Evolutionary conservation across 352 stramenopile genomes (phyloP), one percentile per base, ranked within the genome.

Genomic region (Globisporangium yorkense): DNA sequence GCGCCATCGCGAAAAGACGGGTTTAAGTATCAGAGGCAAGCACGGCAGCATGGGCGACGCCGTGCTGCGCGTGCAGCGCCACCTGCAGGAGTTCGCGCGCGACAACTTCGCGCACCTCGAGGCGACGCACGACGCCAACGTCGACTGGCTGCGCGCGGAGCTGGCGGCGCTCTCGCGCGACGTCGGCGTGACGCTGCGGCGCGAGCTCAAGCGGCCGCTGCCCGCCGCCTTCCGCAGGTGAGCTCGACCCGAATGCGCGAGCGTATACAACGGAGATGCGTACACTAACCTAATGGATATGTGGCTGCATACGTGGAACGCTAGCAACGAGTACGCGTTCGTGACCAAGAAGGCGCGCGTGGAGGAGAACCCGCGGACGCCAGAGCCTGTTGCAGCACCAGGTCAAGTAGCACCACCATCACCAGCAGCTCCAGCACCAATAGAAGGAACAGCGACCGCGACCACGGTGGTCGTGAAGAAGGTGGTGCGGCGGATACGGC

Each of bases 21-120:
- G 35, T 10, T 37, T 37, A 40, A 40, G 35, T 15, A 40, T 46
- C 41, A 16, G 43, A 27, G 24, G 24, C 24, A 27, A 27, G 24
- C 24, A 27, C 43, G 18, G 18, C 43, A 20, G 16, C 43, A 89
- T 91, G 78, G 68, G 78, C 39, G 81, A 91, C 60, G 78, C 76
- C 56, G 78, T 89, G 62, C 66, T 79, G 59, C 77, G 73, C 65
- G 73, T 88, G 56, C 77, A 75, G 56, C 61, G 70, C 51, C 75
- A 79, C 39, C 63, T 91, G 47, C 76, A 80, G 56, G 63, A 68
- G 33, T 56, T 86, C 21, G 75, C 75, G 53, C 76, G 70, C 39
- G 78, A 84, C 15, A 68, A 87, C 55, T 85, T 80, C 62, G 54
- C 56, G 31, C 63, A 48, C 41, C 47, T 89, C 51, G 78, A 91